phyloP scores from a whole-genome alignment of 2,329 filamentous ascomycete genomes.

The Xylariaceae sp. region DNA sequence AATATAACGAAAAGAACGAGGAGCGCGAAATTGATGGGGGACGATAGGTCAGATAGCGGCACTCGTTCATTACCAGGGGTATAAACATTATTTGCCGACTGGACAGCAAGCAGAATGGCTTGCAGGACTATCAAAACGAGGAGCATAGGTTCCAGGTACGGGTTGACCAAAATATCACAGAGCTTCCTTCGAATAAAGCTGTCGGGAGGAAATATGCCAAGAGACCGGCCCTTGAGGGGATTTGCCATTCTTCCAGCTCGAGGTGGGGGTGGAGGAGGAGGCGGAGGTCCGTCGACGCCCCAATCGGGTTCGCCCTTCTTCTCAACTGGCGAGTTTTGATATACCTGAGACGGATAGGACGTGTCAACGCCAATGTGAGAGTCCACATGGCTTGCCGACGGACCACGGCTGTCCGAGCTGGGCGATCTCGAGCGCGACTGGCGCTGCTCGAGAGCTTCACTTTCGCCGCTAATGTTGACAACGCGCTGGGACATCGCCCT shows the following conservation, averaged over 20 bases:
- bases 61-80: conserved; percentile 55
- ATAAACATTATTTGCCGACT: conserved; percentile 69
- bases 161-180: conserved; percentile 80
- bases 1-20: conserved; percentile 83
- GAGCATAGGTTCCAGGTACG: conserved; percentile 80
- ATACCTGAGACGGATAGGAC: conserved; percentile 47
- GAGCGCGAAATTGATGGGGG: conserved; percentile 71
- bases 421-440: conserved; percentile 55
- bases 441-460: conserved; percentile 72
- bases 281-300: conserved; percentile 28
- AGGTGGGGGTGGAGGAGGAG: conserved; percentile 26
- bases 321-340: conserved; percentile 40
- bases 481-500: conserved; percentile 92
- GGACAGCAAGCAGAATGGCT: conserved; percentile 78
- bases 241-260: conserved; percentile 51
- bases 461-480: conserved; percentile 93
- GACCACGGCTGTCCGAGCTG: conserved; percentile 47
- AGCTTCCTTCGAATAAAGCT: conserved; percentile 68
- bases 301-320: conserved; percentile 38
- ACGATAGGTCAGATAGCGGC: conserved; percentile 56
- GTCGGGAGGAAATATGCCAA: conserved; percentile 78
- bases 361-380: conserved; percentile 42
- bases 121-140: conserved; percentile 84
- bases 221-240: conserved; percentile 76
- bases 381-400: conserved; percentile 39